Evolutionary conservation across 352 stramenopile species (phyloP).

Genomic region (Pythium rhizo-oryzae): DNA sequence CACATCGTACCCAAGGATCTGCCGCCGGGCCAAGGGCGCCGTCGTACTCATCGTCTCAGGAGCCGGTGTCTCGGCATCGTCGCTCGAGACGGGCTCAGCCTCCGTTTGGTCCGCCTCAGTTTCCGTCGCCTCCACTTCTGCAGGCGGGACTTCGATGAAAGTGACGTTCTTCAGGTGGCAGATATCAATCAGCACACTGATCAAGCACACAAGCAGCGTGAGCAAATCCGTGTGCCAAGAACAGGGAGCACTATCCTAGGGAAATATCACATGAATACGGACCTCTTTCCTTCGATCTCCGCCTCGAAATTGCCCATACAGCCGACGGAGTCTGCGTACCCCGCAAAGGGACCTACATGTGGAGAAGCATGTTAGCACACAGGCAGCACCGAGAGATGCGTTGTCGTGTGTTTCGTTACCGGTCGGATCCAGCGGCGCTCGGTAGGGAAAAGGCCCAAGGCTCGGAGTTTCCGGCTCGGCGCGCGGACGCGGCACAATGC

Average conservation of each 20-base stretch:
- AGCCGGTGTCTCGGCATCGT: not conserved
- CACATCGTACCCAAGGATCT: not conserved
- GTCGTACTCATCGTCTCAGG: not conserved
- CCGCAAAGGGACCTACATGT: constrained; percentile 37
- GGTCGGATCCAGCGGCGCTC: constrained; percentile 44
- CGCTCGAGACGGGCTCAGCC: not conserved
- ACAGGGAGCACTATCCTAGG: too few species aligned
- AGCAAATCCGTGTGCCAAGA: not conserved
- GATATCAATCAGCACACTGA: constrained; percentile 59
- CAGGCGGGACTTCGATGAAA: constrained; percentile 29
- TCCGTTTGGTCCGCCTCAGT: not conserved
- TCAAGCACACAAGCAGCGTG: not conserved
- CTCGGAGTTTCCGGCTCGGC: constrained; percentile 9
- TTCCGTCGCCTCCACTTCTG: not conserved
- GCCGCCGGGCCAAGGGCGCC: not conserved
- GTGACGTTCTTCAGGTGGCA: constrained; percentile 70
- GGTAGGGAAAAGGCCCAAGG: constrained; percentile 46
- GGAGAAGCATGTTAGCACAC: constrained; percentile 27
- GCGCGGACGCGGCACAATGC: constrained; percentile 45
- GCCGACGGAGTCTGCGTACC: constrained; percentile 16
- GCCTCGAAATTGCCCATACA: constrained; percentile 52
- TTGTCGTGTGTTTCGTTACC: constrained; percentile 27
- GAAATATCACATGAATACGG: constrained; percentile 7
- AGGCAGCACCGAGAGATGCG: not conserved
- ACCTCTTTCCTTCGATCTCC: constrained; percentile 51